These are phyloP conservation scores for Fusarium floridanum DNA, from an alignment of 2,329 filamentous ascomycete species.

Conservation along the genomic window DNA sequence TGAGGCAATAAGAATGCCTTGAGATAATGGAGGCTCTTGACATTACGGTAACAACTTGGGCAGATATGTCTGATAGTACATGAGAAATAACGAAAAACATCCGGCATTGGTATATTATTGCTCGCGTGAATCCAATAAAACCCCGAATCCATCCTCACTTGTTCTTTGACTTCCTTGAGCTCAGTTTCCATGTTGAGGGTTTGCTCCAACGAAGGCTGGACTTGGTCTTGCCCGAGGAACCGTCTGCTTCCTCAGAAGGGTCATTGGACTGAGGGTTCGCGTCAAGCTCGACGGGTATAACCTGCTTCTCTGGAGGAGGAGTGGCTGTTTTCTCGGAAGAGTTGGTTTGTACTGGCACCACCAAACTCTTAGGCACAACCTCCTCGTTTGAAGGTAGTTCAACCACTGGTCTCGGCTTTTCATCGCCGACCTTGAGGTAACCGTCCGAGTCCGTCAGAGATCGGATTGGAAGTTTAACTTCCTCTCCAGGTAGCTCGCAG, in stretches of 20 bases:
- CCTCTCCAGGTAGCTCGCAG: conserved; percentile 27
- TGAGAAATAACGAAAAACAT: neutral
- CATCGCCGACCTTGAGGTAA: neutral
- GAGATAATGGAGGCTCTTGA: neutral
- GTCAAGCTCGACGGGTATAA: conserved; percentile 24
- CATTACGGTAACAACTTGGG: neutral
- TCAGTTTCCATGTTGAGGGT: conserved; percentile 41
- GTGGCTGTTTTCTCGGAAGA: neutral
- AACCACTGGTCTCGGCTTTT: neutral
- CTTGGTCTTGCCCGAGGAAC: conserved; percentile 8
- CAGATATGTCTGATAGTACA: neutral
- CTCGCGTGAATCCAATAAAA: neutral
- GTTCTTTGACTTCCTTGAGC: conserved; percentile 35
- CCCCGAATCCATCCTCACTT: conserved; percentile 1
- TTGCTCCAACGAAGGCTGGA: conserved; percentile 31
- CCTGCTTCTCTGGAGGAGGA: neutral
- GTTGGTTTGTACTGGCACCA: neutral
- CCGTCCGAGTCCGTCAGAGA: neutral
- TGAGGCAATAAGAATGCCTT: neutral
- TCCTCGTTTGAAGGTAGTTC: conserved; percentile 36
- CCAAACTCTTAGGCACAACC: neutral
- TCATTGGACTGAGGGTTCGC: conserved; percentile 8
- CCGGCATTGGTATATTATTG: conserved; percentile 7
- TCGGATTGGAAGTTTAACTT: neutral
- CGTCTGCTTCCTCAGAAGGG: conserved; percentile 27